Evolutionary conservation across 352 stramenopile genomes (phyloP).

Genomic region (Phytopythium mirpurense): DNA sequence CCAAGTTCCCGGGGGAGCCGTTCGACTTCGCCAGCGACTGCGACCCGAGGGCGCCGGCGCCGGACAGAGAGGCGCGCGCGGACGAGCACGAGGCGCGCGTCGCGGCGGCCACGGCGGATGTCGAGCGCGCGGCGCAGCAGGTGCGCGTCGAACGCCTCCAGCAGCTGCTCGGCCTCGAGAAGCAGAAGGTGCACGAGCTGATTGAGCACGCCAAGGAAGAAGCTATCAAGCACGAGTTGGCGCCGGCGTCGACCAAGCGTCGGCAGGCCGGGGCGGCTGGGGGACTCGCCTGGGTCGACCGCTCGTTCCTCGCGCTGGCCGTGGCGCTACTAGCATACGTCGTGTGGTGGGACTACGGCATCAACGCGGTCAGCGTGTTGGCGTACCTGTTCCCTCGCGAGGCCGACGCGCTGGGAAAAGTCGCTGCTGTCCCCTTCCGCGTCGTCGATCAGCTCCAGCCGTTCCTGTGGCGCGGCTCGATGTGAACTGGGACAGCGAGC

Average conservation of each 20-base stretch:
- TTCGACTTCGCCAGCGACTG: slow-evolving; percentile 37
- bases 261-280: background rate
- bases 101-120: slow-evolving; percentile 15
- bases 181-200: slow-evolving; percentile 32
- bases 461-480: background rate
- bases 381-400: slow-evolving; percentile 43
- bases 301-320: slow-evolving; percentile 31
- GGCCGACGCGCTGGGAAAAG: slow-evolving; percentile 28
- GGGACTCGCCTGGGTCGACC: slow-evolving; percentile 30
- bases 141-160: slow-evolving; percentile 54
- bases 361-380: slow-evolving; percentile 41
- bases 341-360: slow-evolving; percentile 45
- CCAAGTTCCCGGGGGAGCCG: slow-evolving; percentile 46
- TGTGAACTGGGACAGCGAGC: background rate
- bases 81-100: slow-evolving; percentile 6
- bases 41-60: background rate
- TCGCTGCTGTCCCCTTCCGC: slow-evolving; percentile 19
- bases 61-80: background rate
- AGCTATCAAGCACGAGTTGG: slow-evolving; percentile 16
- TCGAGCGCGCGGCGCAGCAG: slow-evolving; percentile 22
- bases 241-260: background rate
- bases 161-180: slow-evolving; percentile 45
- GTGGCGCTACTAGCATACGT: slow-evolving; percentile 35
- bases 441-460: slow-evolving; percentile 8
- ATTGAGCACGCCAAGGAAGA: slow-evolving; percentile 30